Conservation (phyloP, 768 basidiomycete species). For the Mycena chlorophos region DNA sequence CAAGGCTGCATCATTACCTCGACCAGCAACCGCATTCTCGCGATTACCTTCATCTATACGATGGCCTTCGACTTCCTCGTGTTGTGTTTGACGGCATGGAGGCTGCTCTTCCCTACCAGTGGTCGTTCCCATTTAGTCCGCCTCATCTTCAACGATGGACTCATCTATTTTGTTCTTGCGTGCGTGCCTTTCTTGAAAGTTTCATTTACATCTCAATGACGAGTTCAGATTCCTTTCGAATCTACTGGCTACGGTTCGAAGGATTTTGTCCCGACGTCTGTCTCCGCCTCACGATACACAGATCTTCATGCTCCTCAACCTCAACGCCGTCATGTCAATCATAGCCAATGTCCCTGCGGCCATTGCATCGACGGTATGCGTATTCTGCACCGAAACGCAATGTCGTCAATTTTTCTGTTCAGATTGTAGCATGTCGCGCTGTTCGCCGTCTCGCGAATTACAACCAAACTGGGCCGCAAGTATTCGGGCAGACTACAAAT, state of each 20-base stretch:
- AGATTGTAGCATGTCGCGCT: too few species aligned
- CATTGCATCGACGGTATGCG: too few species aligned
- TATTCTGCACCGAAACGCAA: too few species aligned
- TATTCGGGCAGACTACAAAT: too few species aligned
- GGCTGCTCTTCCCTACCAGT: constrained; percentile 48
- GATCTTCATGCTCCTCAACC: constrained; percentile 53
- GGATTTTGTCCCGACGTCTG: constrained; percentile 20
- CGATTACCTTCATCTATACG: constrained; percentile 69
- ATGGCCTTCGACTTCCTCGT: constrained; percentile 73
- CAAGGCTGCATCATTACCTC: constrained; percentile 57
- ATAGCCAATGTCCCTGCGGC: constrained; percentile 58
- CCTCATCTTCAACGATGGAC: constrained; percentile 70
- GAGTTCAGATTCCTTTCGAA: constrained; percentile 64
- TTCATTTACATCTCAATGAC: constrained; percentile 9
- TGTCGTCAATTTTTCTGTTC: too few species aligned
- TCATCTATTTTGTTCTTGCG: constrained; percentile 74
- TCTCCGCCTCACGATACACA: constrained; percentile 13
- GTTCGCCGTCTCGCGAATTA: too few species aligned
- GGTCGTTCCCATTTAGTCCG: constrained; percentile 60
- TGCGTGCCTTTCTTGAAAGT: constrained; percentile 34
- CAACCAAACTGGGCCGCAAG: too few species aligned
- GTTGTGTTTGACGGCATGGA: constrained; percentile 59
- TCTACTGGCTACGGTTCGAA: constrained; percentile 47
- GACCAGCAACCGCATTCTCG: constrained; percentile 60
- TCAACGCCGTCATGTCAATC: constrained; percentile 56